Base-by-base conservation (phyloP, 2,329 filamentous ascomycete genomes). In the Berkeleyomyces rouxiae region DNA sequence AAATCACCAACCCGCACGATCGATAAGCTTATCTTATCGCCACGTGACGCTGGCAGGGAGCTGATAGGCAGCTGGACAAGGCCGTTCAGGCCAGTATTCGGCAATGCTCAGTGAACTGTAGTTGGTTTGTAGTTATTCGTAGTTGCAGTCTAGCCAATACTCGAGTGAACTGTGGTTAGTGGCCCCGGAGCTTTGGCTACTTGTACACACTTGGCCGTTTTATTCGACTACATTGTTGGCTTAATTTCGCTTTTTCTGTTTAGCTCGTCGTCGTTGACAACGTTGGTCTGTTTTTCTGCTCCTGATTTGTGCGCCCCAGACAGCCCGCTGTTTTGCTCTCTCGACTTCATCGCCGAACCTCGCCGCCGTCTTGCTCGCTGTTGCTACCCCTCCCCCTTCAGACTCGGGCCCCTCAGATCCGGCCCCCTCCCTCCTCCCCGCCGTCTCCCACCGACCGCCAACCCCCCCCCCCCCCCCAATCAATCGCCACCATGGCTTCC, bases 401-500 rank as follows among this genome's bases (percentile, higher is more conserved):
- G 39, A 13, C 44, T 47, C n/a, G 39, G 55, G 31, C 16, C 39
- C 16, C 7, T 58, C 43, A 7, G 11, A 4, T 39, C 33, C 40
- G n/a, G n/a, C 57, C 37, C 23, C 36, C 37, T 37, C 31, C 37
- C 31, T 51, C 47, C 4, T 11, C 42, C n/a, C 42, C 57, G 9
- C 23, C 44, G 43, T 49, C 43, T 31, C 39, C 55, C 44, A 40
- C 16, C 43, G 55, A 40, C 58, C 42, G 31, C 58, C 23, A 23
- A 23, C 23, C 23, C 23, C 23, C 23, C 23, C 58, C 23, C 1
- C 1, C 23, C 23, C 23, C 23, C 23, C 23, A 23, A 23, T 23
- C 23, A 23, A 43, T 55, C 49, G 59, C 72, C 75, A 82, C 73
- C 73, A 96, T 96, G 91, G 88, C 91, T 75, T 84, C 90, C 77